Evolutionary conservation across 164 flowering plant genomes (phyloP), one percentile per base, ranked within the genome.

Genomic region (Stephania japonica): DNA sequence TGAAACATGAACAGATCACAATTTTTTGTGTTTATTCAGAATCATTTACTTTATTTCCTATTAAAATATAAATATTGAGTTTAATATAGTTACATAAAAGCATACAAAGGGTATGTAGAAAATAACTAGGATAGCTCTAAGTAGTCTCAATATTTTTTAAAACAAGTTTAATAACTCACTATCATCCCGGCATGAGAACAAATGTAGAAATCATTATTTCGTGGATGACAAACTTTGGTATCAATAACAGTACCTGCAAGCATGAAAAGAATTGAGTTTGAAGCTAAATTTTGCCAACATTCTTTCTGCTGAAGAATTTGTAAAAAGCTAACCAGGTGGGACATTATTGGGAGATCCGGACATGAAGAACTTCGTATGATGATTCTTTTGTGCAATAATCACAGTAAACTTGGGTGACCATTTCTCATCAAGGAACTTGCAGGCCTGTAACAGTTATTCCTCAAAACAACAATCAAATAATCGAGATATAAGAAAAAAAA

Each of bases 171-270:
- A 32, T 32, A 32, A 32, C 38, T 93, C 75, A 93, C 99, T 80
- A 93, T 93, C 94, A 86, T 87, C 64, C 99, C 98, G 42, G 94
- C 97, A 77, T 95, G 98, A 0, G 97, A 88, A 71, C 99, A 95
- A 68, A 95, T 84, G 71, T 93, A 95, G 81, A 95, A 95, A 32
- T 93, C 99, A 79, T 91, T 82, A 80, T 84, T 86, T 10, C 80
- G 69, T 0, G 99, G 97, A 79, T 95, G 99, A 68, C 97, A 86
- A 8, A 95, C 75, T 73, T 83, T 83, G 69, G 67, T 90, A 78
- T 95, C 99, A 24, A 95, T 82, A 1, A 95, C 81, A 0, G 98
- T 95, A 4, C 99, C 99, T 95, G 78, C 64, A 79, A 42, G 23
- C 19, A 5, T 0, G 25, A 61, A 32, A 69, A 53, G 38, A 73